Evolutionary conservation across 2,329 filamentous ascomycete genomes (phyloP).

Genomic region (Lachnellula occidentalis): DNA sequence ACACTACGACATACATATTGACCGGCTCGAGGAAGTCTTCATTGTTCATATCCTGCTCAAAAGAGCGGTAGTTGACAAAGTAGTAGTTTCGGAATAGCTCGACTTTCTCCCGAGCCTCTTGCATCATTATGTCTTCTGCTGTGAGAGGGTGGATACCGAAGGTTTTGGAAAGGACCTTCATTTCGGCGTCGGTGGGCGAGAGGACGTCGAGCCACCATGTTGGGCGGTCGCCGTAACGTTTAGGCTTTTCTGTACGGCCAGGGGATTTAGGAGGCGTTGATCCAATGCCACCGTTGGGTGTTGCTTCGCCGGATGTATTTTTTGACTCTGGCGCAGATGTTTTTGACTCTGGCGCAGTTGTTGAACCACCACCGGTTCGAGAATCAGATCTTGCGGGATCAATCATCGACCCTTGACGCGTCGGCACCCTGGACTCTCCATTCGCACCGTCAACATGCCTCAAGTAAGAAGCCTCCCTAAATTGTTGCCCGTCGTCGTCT

Average conservation of each 20-base stretch:
- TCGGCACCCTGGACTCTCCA: conserved; percentile 40
- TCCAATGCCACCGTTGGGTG: conserved; percentile 19
- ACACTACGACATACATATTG: conserved; percentile 96
- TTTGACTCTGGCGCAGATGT: conserved; percentile 14
- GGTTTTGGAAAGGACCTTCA: conserved; percentile 86
- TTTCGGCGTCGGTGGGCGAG: conserved; percentile 86
- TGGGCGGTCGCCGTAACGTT: conserved; percentile 72
- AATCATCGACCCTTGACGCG: conserved; percentile 34
- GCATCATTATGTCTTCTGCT: conserved; percentile 93
- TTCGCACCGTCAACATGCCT: conserved; percentile 31
- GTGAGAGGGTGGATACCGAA: conserved; percentile 96
- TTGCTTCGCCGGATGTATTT: conserved; percentile 19
- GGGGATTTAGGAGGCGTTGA: conserved; percentile 11
- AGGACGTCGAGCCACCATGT: conserved; percentile 97
- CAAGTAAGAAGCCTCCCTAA: conserved; percentile 27
- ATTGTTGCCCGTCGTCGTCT: conserved; percentile 52
- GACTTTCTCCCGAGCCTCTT: conserved; percentile 96
- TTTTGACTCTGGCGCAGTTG: conserved; percentile 13
- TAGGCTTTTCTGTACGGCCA: conserved; percentile 35
- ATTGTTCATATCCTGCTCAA: conserved; percentile 87
- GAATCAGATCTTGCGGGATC: conserved; percentile 20
- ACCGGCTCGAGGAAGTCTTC: conserved; percentile 91
- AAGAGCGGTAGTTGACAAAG: conserved; percentile 96
- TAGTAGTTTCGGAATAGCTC: conserved; percentile 97
- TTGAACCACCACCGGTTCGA: conserved; percentile 11